Evolutionary conservation across 306 rosid species (phyloP), one percentile per base, ranked within the genome.

Genomic region (Senna tora): DNA sequence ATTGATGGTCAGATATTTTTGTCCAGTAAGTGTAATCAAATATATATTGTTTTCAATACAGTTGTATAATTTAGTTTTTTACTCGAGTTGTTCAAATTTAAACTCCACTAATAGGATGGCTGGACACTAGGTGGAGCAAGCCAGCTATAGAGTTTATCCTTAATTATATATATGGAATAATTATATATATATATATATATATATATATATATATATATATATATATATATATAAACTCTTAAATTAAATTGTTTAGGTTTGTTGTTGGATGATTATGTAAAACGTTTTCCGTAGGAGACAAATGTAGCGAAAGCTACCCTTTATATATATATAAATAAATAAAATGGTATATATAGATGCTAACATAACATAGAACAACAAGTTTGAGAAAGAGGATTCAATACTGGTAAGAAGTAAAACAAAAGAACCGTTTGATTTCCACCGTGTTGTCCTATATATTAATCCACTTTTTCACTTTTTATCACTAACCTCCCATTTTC

Each of bases 291-390:
- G 67, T 47, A 65, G 72, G 39, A 66, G 81, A 77, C 86, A 67
- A 73, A 65, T 59, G 65, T 47, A 15, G 1, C 16, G 84, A 87
- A 67, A 84, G 82, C 67, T 45, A 77, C 77, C 57, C 9, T 33
- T 63, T 28, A 32, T 13, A 45, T 47, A 5, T 47, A 15, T 13
- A 45, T 47, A 5, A 15, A 15, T 4, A n/a, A 41, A 5, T 41
- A 41, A 41, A 43, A 50, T 2, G 10, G 6, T 50, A 7, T 2
- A 50, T n/a, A n/a, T n/a, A n/a, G n/a, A n/a, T 67, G 33, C 5
- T 49, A 30, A 49, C 34, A 47, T 5, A 11, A 67, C n/a, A n/a
- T n/a, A n/a, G n/a, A n/a, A n/a, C n/a, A 50, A 50, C 11, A 62
- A 50, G 11, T 5, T 11, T 49, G 28, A 30, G 12, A 22, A 32